Evolutionary conservation across 2,329 filamentous ascomycete species (phyloP).

Genomic region (Trichoderma aggressivum): DNA sequence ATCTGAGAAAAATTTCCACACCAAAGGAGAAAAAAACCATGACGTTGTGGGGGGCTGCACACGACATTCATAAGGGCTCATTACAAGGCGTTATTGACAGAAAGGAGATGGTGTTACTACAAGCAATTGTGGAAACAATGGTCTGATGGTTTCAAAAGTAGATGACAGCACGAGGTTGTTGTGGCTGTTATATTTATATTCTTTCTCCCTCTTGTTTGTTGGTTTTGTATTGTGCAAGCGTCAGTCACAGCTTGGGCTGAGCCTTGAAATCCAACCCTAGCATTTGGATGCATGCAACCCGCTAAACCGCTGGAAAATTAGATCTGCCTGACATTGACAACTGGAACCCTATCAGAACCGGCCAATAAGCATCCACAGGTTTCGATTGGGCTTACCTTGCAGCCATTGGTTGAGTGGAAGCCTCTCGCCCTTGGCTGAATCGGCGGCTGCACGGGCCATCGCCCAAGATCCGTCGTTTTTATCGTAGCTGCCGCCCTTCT

Average conservation of each 20-base stretch:
- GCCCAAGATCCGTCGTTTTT: neutral
- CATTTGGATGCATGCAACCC: neutral
- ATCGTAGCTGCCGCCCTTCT: neutral
- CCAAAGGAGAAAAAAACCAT: neutral
- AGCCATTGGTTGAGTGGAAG: neutral
- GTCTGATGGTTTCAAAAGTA: neutral
- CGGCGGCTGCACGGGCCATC: constrained; percentile 12
- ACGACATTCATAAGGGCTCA: neutral
- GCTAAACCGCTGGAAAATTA: neutral
- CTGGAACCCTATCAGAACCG: neutral
- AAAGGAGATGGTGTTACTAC: neutral
- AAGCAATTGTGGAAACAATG: neutral
- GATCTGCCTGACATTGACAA: neutral
- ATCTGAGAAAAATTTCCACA: neutral
- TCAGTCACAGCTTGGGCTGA: neutral
- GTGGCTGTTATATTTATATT: neutral
- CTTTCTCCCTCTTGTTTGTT: neutral
- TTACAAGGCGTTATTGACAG: neutral
- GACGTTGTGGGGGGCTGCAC: constrained; percentile 11
- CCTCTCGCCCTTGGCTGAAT: neutral
- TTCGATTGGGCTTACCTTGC: neutral
- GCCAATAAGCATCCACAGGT: neutral
- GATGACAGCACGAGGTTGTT: neutral
- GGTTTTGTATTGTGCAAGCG: neutral
- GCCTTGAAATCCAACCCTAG: neutral